Conservation (phyloP, 2,329 filamentous ascomycete genomes). For the Tolypocladium sp. region DNA sequence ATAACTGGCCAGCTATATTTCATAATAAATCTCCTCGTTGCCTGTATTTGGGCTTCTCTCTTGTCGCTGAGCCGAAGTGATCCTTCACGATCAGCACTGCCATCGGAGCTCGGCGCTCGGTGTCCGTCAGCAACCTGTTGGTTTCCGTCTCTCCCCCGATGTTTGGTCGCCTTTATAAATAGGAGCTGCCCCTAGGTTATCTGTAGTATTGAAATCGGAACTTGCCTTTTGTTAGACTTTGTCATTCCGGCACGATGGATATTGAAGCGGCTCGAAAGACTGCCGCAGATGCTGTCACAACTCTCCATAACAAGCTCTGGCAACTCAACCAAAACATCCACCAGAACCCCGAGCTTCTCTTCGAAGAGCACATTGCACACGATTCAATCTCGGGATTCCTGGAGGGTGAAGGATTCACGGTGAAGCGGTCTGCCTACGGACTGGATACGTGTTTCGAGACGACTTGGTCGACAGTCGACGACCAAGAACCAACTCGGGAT, state of each 20-base stretch:
- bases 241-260: background rate
- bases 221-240: background rate
- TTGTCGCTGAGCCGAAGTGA: background rate
- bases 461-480: background rate
- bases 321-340: background rate
- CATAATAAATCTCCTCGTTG: background rate
- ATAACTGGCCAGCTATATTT: background rate
- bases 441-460: conserved; percentile 8
- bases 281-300: background rate
- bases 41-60: background rate
- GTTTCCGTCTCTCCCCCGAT: background rate
- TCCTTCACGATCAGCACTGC: background rate
- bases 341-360: background rate
- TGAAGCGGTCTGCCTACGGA: background rate
- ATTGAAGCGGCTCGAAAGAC: background rate
- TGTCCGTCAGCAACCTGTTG: background rate
- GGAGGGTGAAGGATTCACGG: background rate
- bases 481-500: background rate
- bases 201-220: background rate
- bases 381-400: background rate
- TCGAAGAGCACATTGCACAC: background rate
- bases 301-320: background rate
- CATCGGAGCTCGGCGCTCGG: background rate
- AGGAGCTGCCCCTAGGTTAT: background rate
- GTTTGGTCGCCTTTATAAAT: background rate